Percentiles rank a stretch among this genome's conserved stretches.
Conservation (phyloP, 73 alveolate genomes). For the Paramecium octaurelia region DNA sequence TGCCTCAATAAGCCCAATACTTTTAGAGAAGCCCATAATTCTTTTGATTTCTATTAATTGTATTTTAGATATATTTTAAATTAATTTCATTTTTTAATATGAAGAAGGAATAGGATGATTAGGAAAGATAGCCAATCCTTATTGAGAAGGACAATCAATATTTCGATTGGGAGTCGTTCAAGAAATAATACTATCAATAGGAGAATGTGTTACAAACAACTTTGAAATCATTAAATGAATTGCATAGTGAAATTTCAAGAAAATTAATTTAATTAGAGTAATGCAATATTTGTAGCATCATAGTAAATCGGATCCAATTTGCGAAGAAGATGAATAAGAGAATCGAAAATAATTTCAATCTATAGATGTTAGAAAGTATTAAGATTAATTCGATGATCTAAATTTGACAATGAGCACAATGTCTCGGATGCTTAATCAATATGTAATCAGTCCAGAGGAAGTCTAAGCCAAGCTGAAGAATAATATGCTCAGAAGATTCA, state of each 20-base stretch:
- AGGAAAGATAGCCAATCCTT: not conserved
- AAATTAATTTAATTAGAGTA: not conserved
- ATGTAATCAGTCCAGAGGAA: not conserved
- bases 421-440: not conserved
- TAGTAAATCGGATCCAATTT: conserved; percentile 12
- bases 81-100: not conserved
- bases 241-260: conserved; percentile 1
- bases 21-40: not conserved
- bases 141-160: not conserved
- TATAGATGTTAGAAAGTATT: not conserved
- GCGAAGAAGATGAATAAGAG: not conserved
- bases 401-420: not conserved
- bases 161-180: not conserved
- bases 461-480: not conserved
- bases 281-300: not conserved
- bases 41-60: not conserved
- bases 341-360: not conserved
- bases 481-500: not conserved
- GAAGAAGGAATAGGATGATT: not conserved
- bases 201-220: not conserved
- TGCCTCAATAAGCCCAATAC: not conserved
- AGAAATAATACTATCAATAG: not conserved
- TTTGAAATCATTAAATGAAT: not conserved
- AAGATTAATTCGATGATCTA: not conserved
- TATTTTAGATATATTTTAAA: not conserved